Evolutionary conservation across 768 basidiomycete species (phyloP), one percentile per base, ranked within the genome.

Genomic region (Suillus cothurnatus): DNA sequence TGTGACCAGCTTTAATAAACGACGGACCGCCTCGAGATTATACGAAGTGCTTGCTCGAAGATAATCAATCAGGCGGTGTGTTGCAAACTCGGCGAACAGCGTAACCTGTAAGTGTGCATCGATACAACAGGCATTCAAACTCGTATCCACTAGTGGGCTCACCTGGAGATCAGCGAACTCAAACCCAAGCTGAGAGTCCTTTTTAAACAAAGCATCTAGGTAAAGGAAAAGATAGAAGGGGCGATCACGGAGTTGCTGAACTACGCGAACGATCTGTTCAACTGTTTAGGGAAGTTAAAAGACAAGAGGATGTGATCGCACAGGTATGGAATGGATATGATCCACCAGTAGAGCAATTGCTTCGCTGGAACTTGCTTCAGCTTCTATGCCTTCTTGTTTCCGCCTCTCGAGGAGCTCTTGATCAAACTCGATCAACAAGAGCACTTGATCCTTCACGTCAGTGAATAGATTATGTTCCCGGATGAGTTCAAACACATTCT

Each of bases 261-360:
- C 93, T 0, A 99, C 97, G 31, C 93, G 84, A 15, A 86, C 85
- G 49, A 94, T 90, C 97, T 98, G 70, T 6, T 47, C 45, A 39
- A 28, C 12, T n/a, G 19, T 70, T 32, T 63, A 63, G n/a, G 38
- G 7, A n/a, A n/a, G 7, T 45, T 7, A 28, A 45, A 14, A 32
- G 23, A 36, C 11, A 4, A 6, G 28, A 26, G 62, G 15, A 21
- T 47, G 39, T 45, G 34, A 26, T 81, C 88, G 67, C 64, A 95
- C 97, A 5, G 96, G 95, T 72, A 99, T 98, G 17, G 97, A 97
- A 73, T 99, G 93, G 1, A 93, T 92, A 72, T 99, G 94, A 68
- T 98, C 90, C 19, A 98, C 95, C 32, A 99, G 83, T 62, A 99
- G 72, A 38, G 85, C 85, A 66, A 99, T 94, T 0, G 95, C 95